Percentiles rank a stretch among this genome's conserved stretches.
These are phyloP conservation scores for Diutina scorzettiae DNA, from an alignment of 1,139 yeast species.

Conservation along the genomic window DNA sequence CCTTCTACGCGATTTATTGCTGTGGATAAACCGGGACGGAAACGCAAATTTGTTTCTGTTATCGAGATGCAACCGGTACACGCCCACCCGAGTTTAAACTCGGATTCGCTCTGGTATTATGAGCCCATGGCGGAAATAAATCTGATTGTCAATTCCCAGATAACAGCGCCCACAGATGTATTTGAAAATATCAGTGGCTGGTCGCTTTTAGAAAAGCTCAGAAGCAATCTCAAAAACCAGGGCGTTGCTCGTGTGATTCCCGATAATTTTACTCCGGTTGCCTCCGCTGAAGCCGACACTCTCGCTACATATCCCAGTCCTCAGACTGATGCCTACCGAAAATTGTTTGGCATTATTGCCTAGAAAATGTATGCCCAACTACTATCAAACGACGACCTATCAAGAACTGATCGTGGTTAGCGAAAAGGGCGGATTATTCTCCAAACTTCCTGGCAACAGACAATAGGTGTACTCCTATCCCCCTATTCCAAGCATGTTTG, in stretches of 20 bases:
- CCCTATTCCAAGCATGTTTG: neutral
- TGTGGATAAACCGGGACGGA: constrained; percentile 70
- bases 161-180: too few relatives aligned
- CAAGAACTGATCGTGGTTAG: constrained; percentile 5
- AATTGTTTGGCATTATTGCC: neutral
- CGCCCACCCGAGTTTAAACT: constrained; percentile 14
- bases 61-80: constrained; percentile 17
- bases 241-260: too few relatives aligned
- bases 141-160: constrained; percentile 9
- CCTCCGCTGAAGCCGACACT: neutral
- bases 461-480: neutral
- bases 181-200: too few relatives aligned
- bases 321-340: neutral
- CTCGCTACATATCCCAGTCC: neutral
- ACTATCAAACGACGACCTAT: constrained; percentile 6
- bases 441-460: neutral
- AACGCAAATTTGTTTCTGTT: constrained; percentile 40
- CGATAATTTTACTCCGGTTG: neutral
- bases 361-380: constrained; percentile 2
- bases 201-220: too few relatives aligned
- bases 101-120: constrained; percentile 24
- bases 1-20: constrained; percentile 56
- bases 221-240: too few relatives aligned
- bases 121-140: constrained; percentile 37
- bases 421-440: constrained; percentile 3